Evolutionary conservation across 179 eudicot genomes (phyloP).

Genomic region (Actinidia chinensis): DNA sequence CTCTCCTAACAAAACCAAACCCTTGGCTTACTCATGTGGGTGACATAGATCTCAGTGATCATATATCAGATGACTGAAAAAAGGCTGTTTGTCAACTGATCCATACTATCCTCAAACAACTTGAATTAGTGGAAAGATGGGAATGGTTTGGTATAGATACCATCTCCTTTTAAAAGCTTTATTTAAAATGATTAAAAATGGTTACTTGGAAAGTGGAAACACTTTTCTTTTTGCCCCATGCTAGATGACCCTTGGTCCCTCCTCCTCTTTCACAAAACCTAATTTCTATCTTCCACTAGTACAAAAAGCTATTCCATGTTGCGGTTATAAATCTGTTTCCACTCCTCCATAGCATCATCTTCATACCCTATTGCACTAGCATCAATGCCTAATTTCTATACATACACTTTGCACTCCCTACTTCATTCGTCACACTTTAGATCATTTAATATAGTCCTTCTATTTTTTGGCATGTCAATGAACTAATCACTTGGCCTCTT

Average conservation of each 20-base stretch:
- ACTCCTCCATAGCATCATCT: background rate
- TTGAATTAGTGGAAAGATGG: background rate
- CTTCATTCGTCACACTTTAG: too few species aligned
- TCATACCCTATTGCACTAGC: background rate
- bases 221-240: background rate
- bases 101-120: background rate
- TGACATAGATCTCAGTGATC: background rate
- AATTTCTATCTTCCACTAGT: background rate
- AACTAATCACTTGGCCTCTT: too few species aligned
- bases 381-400: background rate
- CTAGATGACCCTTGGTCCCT: background rate
- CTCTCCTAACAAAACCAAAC: background rate
- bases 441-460: too few species aligned
- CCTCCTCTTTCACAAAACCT: background rate
- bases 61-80: background rate
- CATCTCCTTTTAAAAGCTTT: background rate
- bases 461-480: too few species aligned
- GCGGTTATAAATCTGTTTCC: background rate
- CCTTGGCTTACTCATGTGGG: background rate
- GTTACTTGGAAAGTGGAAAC: background rate
- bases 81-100: slow-evolving; percentile 2
- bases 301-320: background rate
- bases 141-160: background rate
- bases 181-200: background rate
- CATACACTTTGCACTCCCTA: too few species aligned